Conservation (phyloP, 768 basidiomycete genomes). For the Lenzites betulinus region DNA sequence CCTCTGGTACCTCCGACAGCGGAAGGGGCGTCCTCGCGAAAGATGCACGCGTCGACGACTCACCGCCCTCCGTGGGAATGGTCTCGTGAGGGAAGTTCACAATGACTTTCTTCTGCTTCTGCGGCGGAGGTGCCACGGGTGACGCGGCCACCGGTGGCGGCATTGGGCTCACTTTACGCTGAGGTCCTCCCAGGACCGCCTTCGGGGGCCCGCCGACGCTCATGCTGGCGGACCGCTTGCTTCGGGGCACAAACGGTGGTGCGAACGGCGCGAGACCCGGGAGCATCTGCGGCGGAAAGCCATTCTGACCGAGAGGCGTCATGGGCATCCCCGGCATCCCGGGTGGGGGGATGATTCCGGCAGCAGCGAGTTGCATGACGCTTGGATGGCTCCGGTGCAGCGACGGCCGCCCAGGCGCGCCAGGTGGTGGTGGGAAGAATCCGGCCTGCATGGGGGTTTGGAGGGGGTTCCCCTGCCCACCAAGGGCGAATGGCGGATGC, state of each 20-base stretch:
- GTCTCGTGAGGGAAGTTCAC: constrained; percentile 80
- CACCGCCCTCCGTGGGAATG: constrained; percentile 35
- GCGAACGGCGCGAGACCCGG: constrained; percentile 33
- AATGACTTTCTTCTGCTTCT: constrained; percentile 64
- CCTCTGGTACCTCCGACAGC: constrained; percentile 37
- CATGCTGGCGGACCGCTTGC: constrained; percentile 62
- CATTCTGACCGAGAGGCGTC: constrained; percentile 64
- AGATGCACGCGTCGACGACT: constrained; percentile 42
- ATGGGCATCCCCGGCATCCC: constrained; percentile 55
- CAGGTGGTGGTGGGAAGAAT: constrained; percentile 56
- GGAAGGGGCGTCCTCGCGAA: constrained; percentile 67
- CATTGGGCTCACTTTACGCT: constrained; percentile 73
- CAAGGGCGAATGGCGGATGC: constrained; percentile 49
- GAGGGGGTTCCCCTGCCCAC: constrained; percentile 41
- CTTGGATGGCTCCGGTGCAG: constrained; percentile 60
- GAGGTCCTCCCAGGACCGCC: constrained; percentile 78
- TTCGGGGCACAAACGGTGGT: constrained; percentile 57
- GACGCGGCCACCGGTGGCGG: constrained; percentile 41
- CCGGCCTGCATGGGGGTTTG: constrained; percentile 73
- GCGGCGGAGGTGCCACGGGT: constrained; percentile 28
- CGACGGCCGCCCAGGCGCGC: constrained; percentile 51
- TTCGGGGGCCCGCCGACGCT: constrained; percentile 90
- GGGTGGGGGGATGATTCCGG: constrained; percentile 57
- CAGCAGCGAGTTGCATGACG: constrained; percentile 62
- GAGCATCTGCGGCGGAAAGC: constrained; percentile 51